phyloP scores from a whole-genome alignment of 1,284 basidiomycete genomes.

The Apiotrichum laibachii region DNA sequence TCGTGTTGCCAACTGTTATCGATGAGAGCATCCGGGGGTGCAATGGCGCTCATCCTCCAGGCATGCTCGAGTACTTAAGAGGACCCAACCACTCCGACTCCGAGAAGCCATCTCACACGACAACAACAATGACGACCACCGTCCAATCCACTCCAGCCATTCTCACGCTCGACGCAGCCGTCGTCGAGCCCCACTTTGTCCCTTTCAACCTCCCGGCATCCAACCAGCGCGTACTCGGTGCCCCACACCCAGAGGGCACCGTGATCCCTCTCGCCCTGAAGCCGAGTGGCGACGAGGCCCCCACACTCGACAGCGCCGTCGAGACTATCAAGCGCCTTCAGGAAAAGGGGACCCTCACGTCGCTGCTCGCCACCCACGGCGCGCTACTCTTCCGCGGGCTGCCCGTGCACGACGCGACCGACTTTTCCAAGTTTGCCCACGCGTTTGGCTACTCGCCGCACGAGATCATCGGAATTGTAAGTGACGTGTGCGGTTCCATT shows the following conservation, averaged over 20 bases:
- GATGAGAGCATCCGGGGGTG: no score
- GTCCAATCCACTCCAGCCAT: no score
- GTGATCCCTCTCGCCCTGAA: slow-evolving; percentile 12
- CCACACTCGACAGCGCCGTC: slow-evolving; percentile 10
- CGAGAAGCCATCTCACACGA: no score
- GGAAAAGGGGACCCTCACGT: slow-evolving; percentile 6
- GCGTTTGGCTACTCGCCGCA: slow-evolving; percentile 16
- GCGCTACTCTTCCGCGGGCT: slow-evolving; percentile 22
- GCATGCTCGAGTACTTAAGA: no score
- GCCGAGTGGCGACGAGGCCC: background rate
- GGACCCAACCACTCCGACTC: no score
- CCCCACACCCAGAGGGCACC: slow-evolving; percentile 46
- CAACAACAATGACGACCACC: no score
- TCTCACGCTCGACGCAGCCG: no score
- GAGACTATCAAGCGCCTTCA: slow-evolving; percentile 6
- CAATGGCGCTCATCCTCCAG: no score
- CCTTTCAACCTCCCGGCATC: slow-evolving; percentile 60
- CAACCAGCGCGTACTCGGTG: slow-evolving; percentile 71
- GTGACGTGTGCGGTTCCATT: background rate
- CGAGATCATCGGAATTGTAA: slow-evolving; percentile 22
- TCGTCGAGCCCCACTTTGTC: slow-evolving; percentile 8
- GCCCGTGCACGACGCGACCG: slow-evolving; percentile 1
- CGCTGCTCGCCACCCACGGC: slow-evolving; percentile 16
- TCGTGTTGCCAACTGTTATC: no score
- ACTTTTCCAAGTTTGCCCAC: slow-evolving; percentile 15